Conservation (phyloP, 2,329 filamentous ascomycete species). For the Cercospora nicotianae region DNA sequence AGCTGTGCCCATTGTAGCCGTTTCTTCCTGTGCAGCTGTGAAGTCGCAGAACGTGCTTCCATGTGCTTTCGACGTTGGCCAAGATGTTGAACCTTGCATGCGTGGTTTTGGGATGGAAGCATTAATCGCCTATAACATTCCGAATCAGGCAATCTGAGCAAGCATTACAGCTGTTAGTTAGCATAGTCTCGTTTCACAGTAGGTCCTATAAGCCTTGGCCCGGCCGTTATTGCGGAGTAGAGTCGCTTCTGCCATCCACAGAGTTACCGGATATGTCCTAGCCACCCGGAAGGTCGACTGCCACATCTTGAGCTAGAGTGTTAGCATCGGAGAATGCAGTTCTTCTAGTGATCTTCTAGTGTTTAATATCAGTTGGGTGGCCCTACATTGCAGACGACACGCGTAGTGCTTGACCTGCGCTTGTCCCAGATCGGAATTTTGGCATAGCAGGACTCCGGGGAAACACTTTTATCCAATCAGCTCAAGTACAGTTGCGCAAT, state of each 20-base stretch:
- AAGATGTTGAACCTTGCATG: background rate
- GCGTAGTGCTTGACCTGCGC: background rate
- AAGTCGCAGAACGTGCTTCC: background rate
- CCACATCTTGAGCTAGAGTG: background rate
- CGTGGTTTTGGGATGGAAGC: background rate
- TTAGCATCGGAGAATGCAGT: background rate
- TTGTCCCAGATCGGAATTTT: background rate
- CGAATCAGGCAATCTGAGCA: background rate
- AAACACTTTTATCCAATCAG: background rate
- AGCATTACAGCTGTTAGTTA: background rate
- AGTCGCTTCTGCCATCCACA: background rate
- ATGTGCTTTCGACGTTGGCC: background rate
- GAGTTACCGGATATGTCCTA: background rate
- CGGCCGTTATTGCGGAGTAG: background rate
- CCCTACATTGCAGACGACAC: background rate
- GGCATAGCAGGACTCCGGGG: background rate
- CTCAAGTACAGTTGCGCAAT: background rate
- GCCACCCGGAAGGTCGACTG: background rate
- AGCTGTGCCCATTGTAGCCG: background rate
- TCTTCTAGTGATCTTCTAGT: background rate
- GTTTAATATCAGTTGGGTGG: background rate
- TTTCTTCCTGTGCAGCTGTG: background rate
- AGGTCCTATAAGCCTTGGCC: background rate
- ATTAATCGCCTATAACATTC: background rate
- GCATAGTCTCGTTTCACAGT: background rate